These are phyloP conservation scores for Aspergillus saccharolyticus DNA, from an alignment of 495 filamentous ascomycete species.

Conservation along the genomic window DNA sequence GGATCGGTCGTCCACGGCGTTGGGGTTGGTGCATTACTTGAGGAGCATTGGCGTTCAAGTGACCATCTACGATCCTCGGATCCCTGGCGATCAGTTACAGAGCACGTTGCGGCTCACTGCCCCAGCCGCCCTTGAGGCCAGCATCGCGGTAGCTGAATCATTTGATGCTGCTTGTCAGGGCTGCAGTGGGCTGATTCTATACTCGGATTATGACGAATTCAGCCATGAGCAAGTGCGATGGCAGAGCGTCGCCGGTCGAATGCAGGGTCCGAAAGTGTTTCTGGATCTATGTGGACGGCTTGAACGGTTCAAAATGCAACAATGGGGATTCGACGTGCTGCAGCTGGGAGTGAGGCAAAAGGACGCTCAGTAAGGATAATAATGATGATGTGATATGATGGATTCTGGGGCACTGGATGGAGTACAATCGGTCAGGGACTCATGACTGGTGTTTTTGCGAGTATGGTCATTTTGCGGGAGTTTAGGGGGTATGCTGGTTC, in stretches of 20 bases:
- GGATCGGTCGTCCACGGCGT: conserved; percentile 59
- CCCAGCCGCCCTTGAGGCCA: not conserved
- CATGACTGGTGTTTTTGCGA: not conserved
- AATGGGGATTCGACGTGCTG: conserved; percentile 12
- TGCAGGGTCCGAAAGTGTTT: conserved; percentile 7
- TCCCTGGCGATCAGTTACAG: not conserved
- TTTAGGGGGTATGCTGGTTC: not conserved
- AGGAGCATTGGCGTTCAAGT: conserved; percentile 53
- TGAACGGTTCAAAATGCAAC: conserved; percentile 11
- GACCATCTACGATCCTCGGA: conserved; percentile 60
- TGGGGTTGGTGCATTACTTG: conserved; percentile 58
- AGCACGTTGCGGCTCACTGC: not conserved
- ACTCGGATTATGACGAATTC: conserved; percentile 10
- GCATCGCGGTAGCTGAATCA: conserved; percentile 7
- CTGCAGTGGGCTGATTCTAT: conserved; percentile 11
- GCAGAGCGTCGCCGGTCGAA: conserved; percentile 10
- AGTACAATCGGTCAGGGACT: not conserved
- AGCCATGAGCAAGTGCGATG: conserved; percentile 13
- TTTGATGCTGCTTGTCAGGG: conserved; percentile 13
- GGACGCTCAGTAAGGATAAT: not conserved
- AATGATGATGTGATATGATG: not conserved
- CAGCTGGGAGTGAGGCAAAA: conserved; percentile 8
- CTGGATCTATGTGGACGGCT: conserved; percentile 8
- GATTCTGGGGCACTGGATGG: not conserved
- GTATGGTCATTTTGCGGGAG: not conserved